Evolutionary conservation across 148 eudicot genomes (phyloP).

Genomic region (Silene uniflora): DNA sequence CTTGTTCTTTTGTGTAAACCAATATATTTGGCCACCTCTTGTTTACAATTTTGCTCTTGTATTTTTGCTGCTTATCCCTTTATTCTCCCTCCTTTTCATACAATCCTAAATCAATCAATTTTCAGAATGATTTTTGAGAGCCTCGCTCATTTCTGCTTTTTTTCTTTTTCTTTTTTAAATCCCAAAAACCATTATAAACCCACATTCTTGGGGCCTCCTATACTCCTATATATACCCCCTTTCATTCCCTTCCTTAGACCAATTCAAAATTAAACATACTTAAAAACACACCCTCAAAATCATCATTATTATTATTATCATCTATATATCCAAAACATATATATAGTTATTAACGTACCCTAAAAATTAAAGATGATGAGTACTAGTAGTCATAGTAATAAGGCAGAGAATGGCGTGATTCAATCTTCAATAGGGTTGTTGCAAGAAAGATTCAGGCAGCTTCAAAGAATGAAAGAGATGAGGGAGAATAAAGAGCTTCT

Average conservation of each 20-base stretch:
- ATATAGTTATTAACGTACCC: no score
- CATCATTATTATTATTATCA: neutral
- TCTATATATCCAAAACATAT: no score
- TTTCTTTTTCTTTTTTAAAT: neutral
- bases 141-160: slow-evolving; percentile 8
- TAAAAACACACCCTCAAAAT: no score
- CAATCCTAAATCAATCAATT: slow-evolving; percentile 20
- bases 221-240: slow-evolving; percentile 17
- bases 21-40: slow-evolving; percentile 28
- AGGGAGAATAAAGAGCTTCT: slow-evolving; percentile 59
- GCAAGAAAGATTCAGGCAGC: slow-evolving; percentile 72
- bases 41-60: slow-evolving; percentile 25
- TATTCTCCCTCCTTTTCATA: slow-evolving; percentile 41
- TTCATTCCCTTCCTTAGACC: neutral
- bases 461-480: slow-evolving; percentile 65
- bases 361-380: slow-evolving; percentile 22
- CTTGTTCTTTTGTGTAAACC: slow-evolving; percentile 14
- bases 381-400: slow-evolving; percentile 23
- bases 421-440: slow-evolving; percentile 63
- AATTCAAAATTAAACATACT: no score
- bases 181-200: slow-evolving; percentile 14
- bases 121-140: slow-evolving; percentile 26
- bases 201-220: slow-evolving; percentile 17
- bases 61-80: slow-evolving; percentile 28
- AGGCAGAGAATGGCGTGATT: slow-evolving; percentile 31